Evolutionary conservation across 2,329 filamentous ascomycete species (phyloP).

Genomic region (Esteya vermicola): DNA sequence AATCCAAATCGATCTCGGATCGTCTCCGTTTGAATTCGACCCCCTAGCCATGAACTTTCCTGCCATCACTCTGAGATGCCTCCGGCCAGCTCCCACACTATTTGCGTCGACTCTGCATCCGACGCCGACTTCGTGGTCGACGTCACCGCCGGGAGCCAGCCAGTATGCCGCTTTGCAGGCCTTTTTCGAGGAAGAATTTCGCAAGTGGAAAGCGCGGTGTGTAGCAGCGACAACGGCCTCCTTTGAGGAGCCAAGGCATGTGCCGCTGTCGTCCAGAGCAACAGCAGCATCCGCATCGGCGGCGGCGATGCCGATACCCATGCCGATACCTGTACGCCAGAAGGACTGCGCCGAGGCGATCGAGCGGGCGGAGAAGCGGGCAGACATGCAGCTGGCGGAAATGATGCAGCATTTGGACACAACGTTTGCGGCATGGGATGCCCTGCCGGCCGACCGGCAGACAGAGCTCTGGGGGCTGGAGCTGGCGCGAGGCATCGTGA

Average conservation of each 20-base stretch:
- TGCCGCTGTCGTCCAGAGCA: conserved; percentile 25
- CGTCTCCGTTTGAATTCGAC: conserved; percentile 63
- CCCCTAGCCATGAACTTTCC: conserved; percentile 77
- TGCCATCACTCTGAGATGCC: conserved; percentile 65
- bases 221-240: conserved; percentile 33
- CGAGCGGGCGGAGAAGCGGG: conserved; percentile 34
- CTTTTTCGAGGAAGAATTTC: conserved; percentile 54
- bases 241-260: conserved; percentile 36
- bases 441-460: conserved; percentile 40
- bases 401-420: conserved; percentile 63
- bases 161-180: conserved; percentile 59
- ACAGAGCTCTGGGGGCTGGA: conserved; percentile 48
- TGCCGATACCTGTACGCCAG: no score
- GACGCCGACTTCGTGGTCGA: conserved; percentile 66
- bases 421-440: conserved; percentile 64
- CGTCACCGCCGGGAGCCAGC: conserved; percentile 57
- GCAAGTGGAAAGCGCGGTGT: conserved; percentile 45
- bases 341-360: conserved; percentile 31
- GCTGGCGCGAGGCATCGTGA: conserved; percentile 43
- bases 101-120: conserved; percentile 71
- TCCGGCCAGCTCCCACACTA: conserved; percentile 67
- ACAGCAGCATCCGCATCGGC: no score
- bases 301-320: no score
- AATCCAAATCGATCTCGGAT: conserved; percentile 34
- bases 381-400: conserved; percentile 49